These are phyloP conservation scores for Leonotis leonurus DNA, from an alignment of 257 asterid species.

Conservation along the genomic window DNA sequence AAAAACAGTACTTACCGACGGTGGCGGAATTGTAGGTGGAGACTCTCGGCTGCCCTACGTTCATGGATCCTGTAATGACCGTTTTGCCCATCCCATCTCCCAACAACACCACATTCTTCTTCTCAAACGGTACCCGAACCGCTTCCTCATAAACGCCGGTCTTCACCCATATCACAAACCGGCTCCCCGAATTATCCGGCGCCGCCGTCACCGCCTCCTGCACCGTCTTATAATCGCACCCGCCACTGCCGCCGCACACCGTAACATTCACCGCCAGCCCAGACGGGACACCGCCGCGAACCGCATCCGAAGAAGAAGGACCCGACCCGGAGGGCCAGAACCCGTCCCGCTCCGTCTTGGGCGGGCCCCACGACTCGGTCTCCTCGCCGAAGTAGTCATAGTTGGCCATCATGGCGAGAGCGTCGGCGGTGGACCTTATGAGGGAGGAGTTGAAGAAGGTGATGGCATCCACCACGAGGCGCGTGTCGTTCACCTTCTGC, in stretches of 20 bases:
- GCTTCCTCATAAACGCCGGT: constrained; percentile 52
- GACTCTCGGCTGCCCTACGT: constrained; percentile 30
- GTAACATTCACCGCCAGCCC: constrained; percentile 1
- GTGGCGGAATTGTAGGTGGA: constrained; percentile 54
- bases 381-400: constrained; percentile 40
- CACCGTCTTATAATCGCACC: constrained; percentile 37
- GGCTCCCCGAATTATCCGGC: constrained; percentile 29
- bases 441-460: constrained; percentile 25
- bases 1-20: constrained; percentile 28
- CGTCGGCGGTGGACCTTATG: constrained; percentile 36
- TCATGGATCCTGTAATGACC: constrained; percentile 49
- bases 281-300: background rate
- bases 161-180: constrained; percentile 55
- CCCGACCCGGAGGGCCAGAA: constrained; percentile 32
- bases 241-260: background rate
- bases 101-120: constrained; percentile 50
- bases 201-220: constrained; percentile 54
- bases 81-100: constrained; percentile 63
- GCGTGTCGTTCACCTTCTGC: constrained; percentile 38
- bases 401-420: constrained; percentile 43
- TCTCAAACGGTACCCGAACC: constrained; percentile 51
- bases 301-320: background rate
- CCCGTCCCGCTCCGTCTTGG: constrained; percentile 60
- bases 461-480: constrained; percentile 35
- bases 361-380: constrained; percentile 38